Evolutionary conservation across 2,329 filamentous ascomycete genomes (phyloP).

Genomic region (Cladosporium phlei): DNA sequence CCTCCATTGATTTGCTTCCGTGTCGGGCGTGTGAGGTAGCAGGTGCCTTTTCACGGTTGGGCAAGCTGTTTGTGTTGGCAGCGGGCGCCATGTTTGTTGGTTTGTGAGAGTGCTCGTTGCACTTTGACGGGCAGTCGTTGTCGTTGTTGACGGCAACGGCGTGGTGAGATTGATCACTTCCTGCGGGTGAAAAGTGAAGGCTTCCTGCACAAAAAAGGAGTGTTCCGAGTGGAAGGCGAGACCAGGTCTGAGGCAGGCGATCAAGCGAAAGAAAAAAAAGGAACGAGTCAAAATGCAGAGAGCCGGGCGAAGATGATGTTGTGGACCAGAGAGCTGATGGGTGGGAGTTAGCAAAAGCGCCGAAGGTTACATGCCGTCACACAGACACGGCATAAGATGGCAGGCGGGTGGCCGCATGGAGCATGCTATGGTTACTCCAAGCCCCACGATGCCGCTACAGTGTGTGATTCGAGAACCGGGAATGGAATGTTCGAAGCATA

Average conservation of each 20-base stretch:
- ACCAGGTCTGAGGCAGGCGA: slow-evolving; percentile 1
- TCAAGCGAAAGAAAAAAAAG: too few species aligned
- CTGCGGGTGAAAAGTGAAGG: slow-evolving; percentile 1
- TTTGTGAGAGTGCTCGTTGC: background rate
- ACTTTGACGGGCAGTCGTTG: slow-evolving; percentile 4
- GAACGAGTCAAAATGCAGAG: slow-evolving; percentile 7
- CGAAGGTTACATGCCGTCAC: slow-evolving; percentile 9
- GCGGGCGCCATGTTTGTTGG: slow-evolving; percentile 9
- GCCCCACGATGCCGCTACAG: slow-evolving; percentile 8
- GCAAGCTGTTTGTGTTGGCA: slow-evolving; percentile 13
- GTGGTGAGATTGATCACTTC: slow-evolving; percentile 6
- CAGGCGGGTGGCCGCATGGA: slow-evolving; percentile 6
- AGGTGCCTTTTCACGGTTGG: slow-evolving; percentile 12
- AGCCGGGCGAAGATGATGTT: slow-evolving; percentile 6
- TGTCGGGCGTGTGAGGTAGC: slow-evolving; percentile 3
- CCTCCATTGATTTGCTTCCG: slow-evolving; percentile 2
- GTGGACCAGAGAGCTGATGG: slow-evolving; percentile 1
- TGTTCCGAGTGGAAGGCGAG: slow-evolving; percentile 9
- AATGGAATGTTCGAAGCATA: slow-evolving; percentile 8
- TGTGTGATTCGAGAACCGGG: slow-evolving; percentile 11
- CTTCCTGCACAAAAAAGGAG: slow-evolving; percentile 5
- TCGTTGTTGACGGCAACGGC: slow-evolving; percentile 8
- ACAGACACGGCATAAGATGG: slow-evolving; percentile 6
- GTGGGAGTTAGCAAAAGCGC: slow-evolving; percentile 10
- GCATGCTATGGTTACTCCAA: background rate